Evolutionary conservation across 768 basidiomycete genomes (phyloP), one percentile per base, ranked within the genome.

Genomic region (Leccinum obscurum): DNA sequence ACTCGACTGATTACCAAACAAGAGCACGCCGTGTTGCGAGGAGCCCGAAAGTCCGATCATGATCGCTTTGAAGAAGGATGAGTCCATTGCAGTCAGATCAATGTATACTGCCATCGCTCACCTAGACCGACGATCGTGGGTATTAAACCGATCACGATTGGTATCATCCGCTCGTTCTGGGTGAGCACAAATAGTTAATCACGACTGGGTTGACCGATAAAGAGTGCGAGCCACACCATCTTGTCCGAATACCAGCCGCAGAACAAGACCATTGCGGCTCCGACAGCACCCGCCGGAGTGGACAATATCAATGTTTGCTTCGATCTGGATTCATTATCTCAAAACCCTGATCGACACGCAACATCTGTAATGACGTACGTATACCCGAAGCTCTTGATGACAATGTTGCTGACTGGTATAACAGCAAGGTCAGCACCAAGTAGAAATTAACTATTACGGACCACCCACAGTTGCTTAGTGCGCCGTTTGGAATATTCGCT

Each of bases 221-320:
- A 49, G 39, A 51, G 54, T 11, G 24, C 48, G 24, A 44, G 17
- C 39, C 51, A 8, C 54, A 83, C 85, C 80, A 83, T 86, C 70
- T 75, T 83, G 64, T 88, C 87, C 0, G 87, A 85, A 67, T 85
- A 85, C 81, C 83, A 88, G 2, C 85, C 85, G 62, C 84, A 86
- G 5, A 78, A 65, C 17, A 86, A 62, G 3, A 81, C 79, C 61
- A 77, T 85, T 4, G 73, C 46, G 0, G 85, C 77, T 4, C 77
- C 80, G 26, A 88, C 68, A 10, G 73, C 77, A 3, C 87, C 88
- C 22, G 71, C 79, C 6, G 85, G 86, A 0, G 86, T 85, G 4
- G 80, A 79, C 28, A 87, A 66, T 44, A 87, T 87, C 15, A 88
- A 72, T 0, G 86, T 82, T 66, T 86, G 84, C 67, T 78, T 83